Conservation (phyloP, 768 basidiomycete species). For the Lactarius evosmus region DNA sequence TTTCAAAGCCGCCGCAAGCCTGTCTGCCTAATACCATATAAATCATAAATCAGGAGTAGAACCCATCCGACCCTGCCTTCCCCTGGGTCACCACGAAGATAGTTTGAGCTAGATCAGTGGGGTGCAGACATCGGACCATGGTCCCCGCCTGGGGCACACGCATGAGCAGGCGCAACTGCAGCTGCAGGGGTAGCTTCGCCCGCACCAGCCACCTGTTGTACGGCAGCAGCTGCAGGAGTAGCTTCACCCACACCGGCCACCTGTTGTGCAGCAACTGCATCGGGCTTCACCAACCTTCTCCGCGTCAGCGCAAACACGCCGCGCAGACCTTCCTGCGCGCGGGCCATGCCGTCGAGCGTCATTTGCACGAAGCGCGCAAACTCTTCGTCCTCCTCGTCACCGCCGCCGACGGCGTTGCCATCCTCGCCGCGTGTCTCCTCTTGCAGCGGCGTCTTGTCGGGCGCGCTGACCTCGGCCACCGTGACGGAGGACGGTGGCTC, state of each 20-base stretch:
- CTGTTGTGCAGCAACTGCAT: neutral
- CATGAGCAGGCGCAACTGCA: neutral
- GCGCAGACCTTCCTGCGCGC: constrained; percentile 24
- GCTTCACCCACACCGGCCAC: constrained; percentile 1
- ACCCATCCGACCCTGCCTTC: too few species aligned
- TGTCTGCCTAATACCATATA: neutral
- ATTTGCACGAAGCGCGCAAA: constrained; percentile 22
- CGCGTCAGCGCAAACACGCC: constrained; percentile 20
- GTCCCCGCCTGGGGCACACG: neutral
- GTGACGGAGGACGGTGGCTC: constrained; percentile 19
- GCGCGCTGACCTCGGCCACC: neutral
- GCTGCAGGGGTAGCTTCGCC: neutral
- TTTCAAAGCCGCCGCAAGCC: neutral
- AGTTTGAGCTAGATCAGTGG: neutral
- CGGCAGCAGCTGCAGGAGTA: neutral
- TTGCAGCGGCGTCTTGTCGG: neutral
- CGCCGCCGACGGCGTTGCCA: constrained; percentile 1
- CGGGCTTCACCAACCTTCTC: constrained; percentile 9
- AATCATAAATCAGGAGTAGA: neutral
- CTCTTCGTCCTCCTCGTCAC: constrained; percentile 21
- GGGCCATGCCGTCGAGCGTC: constrained; percentile 22
- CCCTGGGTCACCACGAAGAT: neutral
- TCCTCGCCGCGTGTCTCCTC: too few species aligned
- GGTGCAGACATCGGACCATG: neutral
- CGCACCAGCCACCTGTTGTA: neutral